A percentile compares a stretch with the other conserved stretches of the same genome.
These are phyloP conservation scores for Poterioochromonas sp. DNA, from an alignment of 352 stramenopile genomes.

Conservation along the genomic window DNA sequence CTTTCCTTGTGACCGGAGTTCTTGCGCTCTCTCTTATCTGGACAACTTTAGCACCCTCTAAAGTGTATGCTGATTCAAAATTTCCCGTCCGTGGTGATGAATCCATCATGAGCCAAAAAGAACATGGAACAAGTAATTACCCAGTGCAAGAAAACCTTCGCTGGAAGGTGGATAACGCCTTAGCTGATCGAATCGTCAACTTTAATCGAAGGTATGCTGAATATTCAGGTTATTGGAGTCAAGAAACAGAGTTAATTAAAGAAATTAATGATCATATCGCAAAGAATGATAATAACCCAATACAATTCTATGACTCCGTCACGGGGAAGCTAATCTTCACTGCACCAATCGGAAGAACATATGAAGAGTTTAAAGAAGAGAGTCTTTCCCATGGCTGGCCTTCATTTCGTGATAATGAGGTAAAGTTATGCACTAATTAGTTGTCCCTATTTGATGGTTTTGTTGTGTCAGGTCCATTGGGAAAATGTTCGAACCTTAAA, in stretches of 20 bases:
- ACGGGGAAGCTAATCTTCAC: constrained; percentile 59
- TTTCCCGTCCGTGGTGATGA: background rate
- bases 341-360: constrained; percentile 51
- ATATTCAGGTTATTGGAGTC: constrained; percentile 56
- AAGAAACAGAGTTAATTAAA: constrained; percentile 38
- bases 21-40: too few species aligned
- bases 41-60: too few species aligned
- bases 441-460: background rate
- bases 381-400: constrained; percentile 57
- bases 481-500: constrained; percentile 59
- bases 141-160: constrained; percentile 51
- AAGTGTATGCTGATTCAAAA: too few species aligned
- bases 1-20: too few species aligned
- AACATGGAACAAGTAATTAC: constrained; percentile 51
- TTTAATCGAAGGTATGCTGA: constrained; percentile 69
- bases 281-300: constrained; percentile 33
- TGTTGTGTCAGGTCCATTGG: constrained; percentile 54
- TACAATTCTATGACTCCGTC: constrained; percentile 63
- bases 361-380: constrained; percentile 51
- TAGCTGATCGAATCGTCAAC: constrained; percentile 62
- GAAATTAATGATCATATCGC: background rate
- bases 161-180: constrained; percentile 51
- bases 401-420: constrained; percentile 47
- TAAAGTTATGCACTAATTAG: constrained; percentile 23
- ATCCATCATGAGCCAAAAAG: constrained; percentile 56